Conservation (phyloP, 768 basidiomycete species). For the Podaxis carcinomalis region DNA sequence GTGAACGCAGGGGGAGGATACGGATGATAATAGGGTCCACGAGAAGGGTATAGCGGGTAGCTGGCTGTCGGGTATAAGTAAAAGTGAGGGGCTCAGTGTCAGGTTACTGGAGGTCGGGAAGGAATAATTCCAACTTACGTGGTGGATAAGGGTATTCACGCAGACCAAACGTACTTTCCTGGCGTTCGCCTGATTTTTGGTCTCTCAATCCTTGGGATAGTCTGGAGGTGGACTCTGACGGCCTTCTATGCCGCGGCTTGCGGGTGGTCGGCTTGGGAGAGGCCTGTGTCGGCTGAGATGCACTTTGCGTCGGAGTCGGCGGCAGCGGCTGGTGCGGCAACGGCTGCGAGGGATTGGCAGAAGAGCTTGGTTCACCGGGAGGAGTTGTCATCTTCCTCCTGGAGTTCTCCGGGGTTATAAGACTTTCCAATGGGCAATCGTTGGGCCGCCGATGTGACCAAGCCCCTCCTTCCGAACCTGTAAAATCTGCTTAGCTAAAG, state of each 20-base stretch:
- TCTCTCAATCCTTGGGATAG: constrained; percentile 10
- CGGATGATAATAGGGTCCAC: constrained; percentile 40
- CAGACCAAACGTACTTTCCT: constrained; percentile 8
- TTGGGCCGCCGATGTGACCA: constrained; percentile 28
- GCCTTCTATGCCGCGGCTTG: constrained; percentile 51
- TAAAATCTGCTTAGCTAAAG: constrained; percentile 40
- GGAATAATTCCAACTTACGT: constrained; percentile 7
- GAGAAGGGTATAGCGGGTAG: constrained; percentile 25
- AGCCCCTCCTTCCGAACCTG: constrained; percentile 28
- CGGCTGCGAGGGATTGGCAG: constrained; percentile 32
- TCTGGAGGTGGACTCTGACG: constrained; percentile 19
- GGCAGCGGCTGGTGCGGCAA: constrained; percentile 44
- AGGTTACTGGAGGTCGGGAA: not conserved
- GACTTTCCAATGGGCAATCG: constrained; percentile 23
- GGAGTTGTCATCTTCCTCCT: constrained; percentile 43
- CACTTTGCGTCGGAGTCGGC: constrained; percentile 37
- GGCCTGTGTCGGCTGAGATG: constrained; percentile 40
- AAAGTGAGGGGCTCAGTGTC: constrained; percentile 2
- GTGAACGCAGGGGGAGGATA: constrained; percentile 33
- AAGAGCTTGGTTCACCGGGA: constrained; percentile 40
- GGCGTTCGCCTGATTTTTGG: constrained; percentile 13
- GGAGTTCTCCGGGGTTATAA: constrained; percentile 38
- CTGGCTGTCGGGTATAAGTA: constrained; percentile 18
- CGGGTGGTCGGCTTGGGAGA: constrained; percentile 28
- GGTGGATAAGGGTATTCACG: constrained; percentile 14